Base-by-base conservation (phyloP, 257 asterid genomes). In the Primulina eburnea region DNA sequence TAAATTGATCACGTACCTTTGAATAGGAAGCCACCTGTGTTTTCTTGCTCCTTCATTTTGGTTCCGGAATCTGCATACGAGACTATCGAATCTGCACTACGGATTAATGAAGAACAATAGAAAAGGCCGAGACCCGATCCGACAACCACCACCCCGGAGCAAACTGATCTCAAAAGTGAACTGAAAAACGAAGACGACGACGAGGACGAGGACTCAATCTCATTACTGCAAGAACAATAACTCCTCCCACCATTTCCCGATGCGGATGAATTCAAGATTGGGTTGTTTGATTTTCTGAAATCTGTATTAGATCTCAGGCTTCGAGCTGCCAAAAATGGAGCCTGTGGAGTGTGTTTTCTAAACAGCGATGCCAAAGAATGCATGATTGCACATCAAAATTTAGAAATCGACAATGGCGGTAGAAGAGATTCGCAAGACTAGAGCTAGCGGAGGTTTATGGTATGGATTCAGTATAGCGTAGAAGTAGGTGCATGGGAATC, bases 41-140 rank as follows among this genome's bases (percentile, higher is more conserved):
- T 72, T 26, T 64, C 84, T 5, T 79, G 69, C 71, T 77, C 86
- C 8, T 20, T 40, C 26, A 12, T 38, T n/a, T 40, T 69, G 30
- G 17, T 68, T 28, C 79, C 96, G 9, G 91, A 83, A 84, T 91
- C 96, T 47, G 97, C 95, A 75, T 79, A 82, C 56, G 83, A 76
- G 24, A 84, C 78, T 18, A 52, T 60, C 0, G 90, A 72, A 67
- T 77, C 79, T 52, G 78, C 32, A 40, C 60, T 47, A 50, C 64
- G 66, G 47, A 77, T 43, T 3, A 12, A 37, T 5, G 81, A 74
- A 33, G 79, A 81, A 38, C 81, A 77, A 50, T 65, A 84, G 75
- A 43, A 78, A 53, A 85, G 65, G 61, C 87, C 88, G 40, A 84
- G 59, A 65, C 86, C 76, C 24, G 88, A 87, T 38, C 87, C 84